Percentiles rank a stretch among this genome's conserved stretches.
Evolutionary conservation across 2,329 filamentous ascomycete genomes (phyloP).

Genomic region (Dactylellina cionopaga): DNA sequence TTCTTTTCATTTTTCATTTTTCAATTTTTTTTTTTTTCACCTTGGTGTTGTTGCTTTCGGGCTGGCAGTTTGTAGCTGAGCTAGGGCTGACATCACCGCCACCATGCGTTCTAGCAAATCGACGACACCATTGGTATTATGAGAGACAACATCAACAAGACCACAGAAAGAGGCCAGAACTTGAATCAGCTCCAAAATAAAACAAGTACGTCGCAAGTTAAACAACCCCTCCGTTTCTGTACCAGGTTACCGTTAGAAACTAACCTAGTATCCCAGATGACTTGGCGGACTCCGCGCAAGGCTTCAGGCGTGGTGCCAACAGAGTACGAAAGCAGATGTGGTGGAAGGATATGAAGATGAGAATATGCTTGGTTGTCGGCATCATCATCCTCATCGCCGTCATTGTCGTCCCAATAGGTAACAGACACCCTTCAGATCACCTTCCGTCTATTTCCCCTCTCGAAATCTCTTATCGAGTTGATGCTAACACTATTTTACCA

Average conservation of each 20-base stretch:
- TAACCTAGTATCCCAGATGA: slow-evolving; percentile 68
- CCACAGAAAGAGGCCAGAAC: slow-evolving; percentile 88
- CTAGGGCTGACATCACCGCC: slow-evolving; percentile 28
- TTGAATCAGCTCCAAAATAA: slow-evolving; percentile 91
- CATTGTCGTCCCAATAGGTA: slow-evolving; percentile 94
- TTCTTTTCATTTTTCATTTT: not conserved
- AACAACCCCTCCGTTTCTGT: not conserved
- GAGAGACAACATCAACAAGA: slow-evolving; percentile 97
- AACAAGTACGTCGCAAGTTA: slow-evolving; percentile 65
- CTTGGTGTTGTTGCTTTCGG: not conserved
- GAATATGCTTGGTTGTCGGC: slow-evolving; percentile 91
- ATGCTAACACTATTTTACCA: not conserved
- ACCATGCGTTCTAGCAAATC: slow-evolving; percentile 78
- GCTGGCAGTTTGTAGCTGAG: not conserved
- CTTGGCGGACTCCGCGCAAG: slow-evolving; percentile 89
- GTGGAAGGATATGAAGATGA: slow-evolving; percentile 99
- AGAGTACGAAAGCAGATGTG: slow-evolving; percentile 97
- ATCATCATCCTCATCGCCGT: slow-evolving; percentile 90
- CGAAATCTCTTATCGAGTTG: slow-evolving; percentile 41
- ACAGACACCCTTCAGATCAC: too few species aligned
- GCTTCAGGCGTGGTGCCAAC: slow-evolving; percentile 96
- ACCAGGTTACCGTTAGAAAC: not conserved
- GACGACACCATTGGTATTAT: slow-evolving; percentile 94
- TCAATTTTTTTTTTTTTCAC: not conserved
- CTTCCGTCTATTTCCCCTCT: slow-evolving; percentile 51